Conservation (phyloP, 2,329 filamentous ascomycete genomes). For the Calonectria henricotiae region DNA sequence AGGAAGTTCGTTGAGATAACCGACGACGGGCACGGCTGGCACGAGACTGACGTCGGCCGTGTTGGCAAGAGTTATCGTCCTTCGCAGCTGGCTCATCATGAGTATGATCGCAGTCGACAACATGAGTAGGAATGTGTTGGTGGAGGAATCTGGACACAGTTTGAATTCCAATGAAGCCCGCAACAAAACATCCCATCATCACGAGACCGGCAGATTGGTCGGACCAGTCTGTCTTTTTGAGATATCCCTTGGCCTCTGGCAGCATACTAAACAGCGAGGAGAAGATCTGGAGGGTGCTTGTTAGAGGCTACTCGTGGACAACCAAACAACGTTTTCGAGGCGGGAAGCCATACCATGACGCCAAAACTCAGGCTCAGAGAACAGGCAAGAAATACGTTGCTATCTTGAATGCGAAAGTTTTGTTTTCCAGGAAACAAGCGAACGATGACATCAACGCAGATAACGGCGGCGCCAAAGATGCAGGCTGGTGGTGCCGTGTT, state of each 20-base stretch:
- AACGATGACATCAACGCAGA: constrained; percentile 88
- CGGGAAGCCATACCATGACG: constrained; percentile 81
- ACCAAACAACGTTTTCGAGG: neutral
- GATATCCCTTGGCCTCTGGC: constrained; percentile 85
- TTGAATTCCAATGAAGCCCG: constrained; percentile 84
- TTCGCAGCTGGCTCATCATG: constrained; percentile 71
- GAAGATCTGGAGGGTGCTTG: constrained; percentile 78
- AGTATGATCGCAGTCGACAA: constrained; percentile 85
- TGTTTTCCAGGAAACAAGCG: constrained; percentile 81
- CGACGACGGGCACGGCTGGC: constrained; percentile 55
- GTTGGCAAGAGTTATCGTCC: constrained; percentile 49
- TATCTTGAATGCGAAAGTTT: constrained; percentile 90
- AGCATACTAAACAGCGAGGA: constrained; percentile 95
- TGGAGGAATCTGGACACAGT: constrained; percentile 81
- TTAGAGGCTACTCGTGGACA: constrained; percentile 33
- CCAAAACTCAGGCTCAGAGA: constrained; percentile 95
- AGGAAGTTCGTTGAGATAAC: constrained; percentile 51
- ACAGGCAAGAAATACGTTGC: constrained; percentile 87
- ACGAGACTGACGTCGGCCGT: constrained; percentile 53
- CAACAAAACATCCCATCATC: constrained; percentile 79
- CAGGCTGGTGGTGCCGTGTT: constrained; percentile 63
- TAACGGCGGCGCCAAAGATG: constrained; percentile 84
- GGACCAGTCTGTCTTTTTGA: constrained; percentile 78
- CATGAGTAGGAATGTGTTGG: constrained; percentile 82
- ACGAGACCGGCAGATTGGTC: constrained; percentile 78